These are phyloP conservation scores for Aureobasidium subglaciale DNA, from an alignment of 2,329 filamentous ascomycete genomes.

Conservation along the genomic window DNA sequence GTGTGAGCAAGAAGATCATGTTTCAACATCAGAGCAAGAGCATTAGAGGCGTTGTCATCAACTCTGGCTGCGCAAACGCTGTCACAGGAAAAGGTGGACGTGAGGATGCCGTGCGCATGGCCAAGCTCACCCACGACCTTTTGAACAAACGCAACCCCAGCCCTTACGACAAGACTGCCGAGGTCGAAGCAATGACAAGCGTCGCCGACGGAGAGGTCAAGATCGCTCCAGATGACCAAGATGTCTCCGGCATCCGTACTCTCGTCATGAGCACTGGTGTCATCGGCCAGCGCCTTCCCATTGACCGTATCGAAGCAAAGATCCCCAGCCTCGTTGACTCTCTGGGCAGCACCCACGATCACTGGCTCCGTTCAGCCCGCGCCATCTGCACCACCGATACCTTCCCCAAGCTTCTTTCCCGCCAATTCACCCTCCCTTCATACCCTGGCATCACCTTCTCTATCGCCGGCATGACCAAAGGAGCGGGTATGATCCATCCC, in stretches of 20 bases:
- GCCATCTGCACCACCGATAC: constrained; percentile 98
- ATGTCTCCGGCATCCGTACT: constrained; percentile 47
- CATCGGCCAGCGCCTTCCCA: constrained; percentile 91
- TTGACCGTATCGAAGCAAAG: constrained; percentile 77
- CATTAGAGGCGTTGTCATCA: constrained; percentile 77
- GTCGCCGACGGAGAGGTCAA: constrained; percentile 20
- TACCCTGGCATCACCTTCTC: constrained; percentile 68
- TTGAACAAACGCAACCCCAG: constrained; percentile 32
- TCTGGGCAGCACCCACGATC: constrained; percentile 67
- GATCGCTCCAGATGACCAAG: constrained; percentile 34
- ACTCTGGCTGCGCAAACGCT: constrained; percentile 94
- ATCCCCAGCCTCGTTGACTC: constrained; percentile 69
- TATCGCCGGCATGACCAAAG: constrained; percentile 93
- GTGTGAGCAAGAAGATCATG: constrained; percentile 69
- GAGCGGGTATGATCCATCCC: constrained; percentile 97
- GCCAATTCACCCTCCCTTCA: constrained; percentile 75
- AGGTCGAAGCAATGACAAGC: neutral
- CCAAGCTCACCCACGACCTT: constrained; percentile 63
- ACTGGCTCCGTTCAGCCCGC: constrained; percentile 80
- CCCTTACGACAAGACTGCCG: neutral
- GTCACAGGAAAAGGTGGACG: constrained; percentile 87
- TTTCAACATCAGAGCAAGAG: constrained; percentile 54
- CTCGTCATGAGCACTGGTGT: constrained; percentile 98
- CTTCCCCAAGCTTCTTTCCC: constrained; percentile 90
- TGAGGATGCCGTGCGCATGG: constrained; percentile 84